Conservation (phyloP, 441 rosid genomes). For the Populus trichocarpa region DNA sequence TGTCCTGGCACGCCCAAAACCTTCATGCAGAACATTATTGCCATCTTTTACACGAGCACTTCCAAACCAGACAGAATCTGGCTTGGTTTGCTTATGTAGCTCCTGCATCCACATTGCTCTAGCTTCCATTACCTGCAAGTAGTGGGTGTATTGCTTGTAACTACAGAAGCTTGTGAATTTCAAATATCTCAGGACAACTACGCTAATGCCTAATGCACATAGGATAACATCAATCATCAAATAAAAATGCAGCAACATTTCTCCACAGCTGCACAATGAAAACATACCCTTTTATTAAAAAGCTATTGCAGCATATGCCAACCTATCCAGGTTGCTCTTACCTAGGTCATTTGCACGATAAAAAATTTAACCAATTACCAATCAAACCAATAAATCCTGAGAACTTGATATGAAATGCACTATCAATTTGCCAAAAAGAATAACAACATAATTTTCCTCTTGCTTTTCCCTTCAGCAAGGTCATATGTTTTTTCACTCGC, state of each 20-base stretch:
- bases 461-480: background rate
- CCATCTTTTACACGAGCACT: constrained; percentile 15
- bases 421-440: background rate
- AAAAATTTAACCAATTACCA: background rate
- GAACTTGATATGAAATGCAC: background rate
- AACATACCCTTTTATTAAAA: background rate
- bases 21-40: constrained; percentile 21
- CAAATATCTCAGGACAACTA: background rate
- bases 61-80: constrained; percentile 43
- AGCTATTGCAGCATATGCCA: background rate
- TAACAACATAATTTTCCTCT: background rate
- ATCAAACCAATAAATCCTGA: background rate
- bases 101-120: constrained; percentile 67
- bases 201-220: background rate
- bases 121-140: constrained; percentile 68
- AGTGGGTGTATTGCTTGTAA: constrained; percentile 4
- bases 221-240: background rate
- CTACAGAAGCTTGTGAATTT: background rate
- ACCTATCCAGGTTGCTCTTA: background rate
- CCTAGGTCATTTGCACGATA: background rate
- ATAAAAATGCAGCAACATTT: background rate
- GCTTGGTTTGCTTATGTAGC: constrained; percentile 59
- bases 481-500: background rate
- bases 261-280: background rate
- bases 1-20: constrained; percentile 32